phyloP scores from a whole-genome alignment of 768 basidiomycete genomes.

The Kwoniella sp. region DNA sequence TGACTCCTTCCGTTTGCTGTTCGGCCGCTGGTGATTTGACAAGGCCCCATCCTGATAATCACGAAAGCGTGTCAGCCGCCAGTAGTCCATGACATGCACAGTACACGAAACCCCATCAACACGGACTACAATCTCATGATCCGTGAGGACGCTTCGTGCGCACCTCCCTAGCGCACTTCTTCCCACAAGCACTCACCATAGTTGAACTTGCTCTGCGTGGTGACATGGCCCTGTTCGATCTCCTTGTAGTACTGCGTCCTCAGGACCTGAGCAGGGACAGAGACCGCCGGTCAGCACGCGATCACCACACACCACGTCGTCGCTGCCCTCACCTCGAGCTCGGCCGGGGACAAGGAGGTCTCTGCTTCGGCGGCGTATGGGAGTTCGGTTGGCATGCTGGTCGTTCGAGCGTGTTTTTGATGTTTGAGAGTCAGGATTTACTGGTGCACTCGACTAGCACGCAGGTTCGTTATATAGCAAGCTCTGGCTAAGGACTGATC shows the following conservation, averaged over 20 bases:
- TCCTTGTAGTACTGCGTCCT: slow-evolving; percentile 85
- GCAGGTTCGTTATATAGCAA: no score
- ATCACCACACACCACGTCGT: background rate
- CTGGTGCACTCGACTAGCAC: no score
- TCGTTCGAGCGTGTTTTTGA: background rate
- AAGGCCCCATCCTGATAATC: slow-evolving; percentile 58
- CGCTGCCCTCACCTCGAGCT: slow-evolving; percentile 74
- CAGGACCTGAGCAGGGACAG: slow-evolving; percentile 63
- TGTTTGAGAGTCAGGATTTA: no score
- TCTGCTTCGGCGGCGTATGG: slow-evolving; percentile 96
- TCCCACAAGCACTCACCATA: slow-evolving; percentile 59
- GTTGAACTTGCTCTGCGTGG: slow-evolving; percentile 95
- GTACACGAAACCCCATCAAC: background rate
- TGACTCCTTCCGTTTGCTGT: slow-evolving; percentile 87
- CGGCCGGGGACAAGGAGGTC: slow-evolving; percentile 79
- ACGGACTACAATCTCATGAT: background rate
- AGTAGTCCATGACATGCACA: background rate
- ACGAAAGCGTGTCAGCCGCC: background rate
- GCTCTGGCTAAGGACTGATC: no score
- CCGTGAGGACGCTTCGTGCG: background rate
- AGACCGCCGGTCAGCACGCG: no score
- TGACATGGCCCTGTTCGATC: slow-evolving; percentile 72
- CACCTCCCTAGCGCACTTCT: no score
- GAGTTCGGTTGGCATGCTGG: slow-evolving; percentile 62
- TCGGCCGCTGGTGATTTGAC: slow-evolving; percentile 82